Percentiles rank a stretch among this genome's conserved stretches.
Conservation (phyloP, 345 rosid genomes). For the Hypericum perforatum region DNA sequence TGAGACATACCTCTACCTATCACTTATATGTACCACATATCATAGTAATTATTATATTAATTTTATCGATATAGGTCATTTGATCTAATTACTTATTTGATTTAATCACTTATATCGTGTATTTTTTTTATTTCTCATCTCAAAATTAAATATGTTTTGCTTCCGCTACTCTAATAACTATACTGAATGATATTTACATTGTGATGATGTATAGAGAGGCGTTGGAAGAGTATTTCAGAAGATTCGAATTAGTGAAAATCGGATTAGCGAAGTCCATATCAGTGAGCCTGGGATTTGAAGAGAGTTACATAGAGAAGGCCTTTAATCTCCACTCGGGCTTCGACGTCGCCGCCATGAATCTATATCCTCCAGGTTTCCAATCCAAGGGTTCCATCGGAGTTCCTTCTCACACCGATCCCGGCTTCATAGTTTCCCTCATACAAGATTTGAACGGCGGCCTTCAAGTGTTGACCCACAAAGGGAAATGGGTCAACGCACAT, state of each 20-base stretch:
- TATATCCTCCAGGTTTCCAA: conserved; percentile 17
- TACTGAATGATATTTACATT: too few species aligned
- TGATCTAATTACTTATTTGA: too few species aligned
- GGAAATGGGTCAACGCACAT: conserved; percentile 16
- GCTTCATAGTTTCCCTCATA: conserved; percentile 10
- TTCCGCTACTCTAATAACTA: too few species aligned
- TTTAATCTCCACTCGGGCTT: conserved; percentile 17
- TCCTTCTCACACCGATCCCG: conserved; percentile 24
- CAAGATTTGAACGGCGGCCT: conserved; percentile 26
- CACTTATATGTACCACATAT: too few species aligned
- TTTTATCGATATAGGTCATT: too few species aligned
- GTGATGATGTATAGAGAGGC: conserved; percentile 10
- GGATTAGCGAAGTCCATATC: conserved; percentile 23
- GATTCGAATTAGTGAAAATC: conserved; percentile 11
- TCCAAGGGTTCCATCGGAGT: conserved; percentile 17
- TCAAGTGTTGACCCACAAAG: conserved; percentile 13
- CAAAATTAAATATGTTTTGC: too few species aligned
- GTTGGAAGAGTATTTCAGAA: conserved; percentile 13
- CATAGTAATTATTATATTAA: too few species aligned
- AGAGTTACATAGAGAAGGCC: conserved; percentile 16
- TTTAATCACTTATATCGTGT: too few species aligned
- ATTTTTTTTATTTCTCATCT: too few species aligned
- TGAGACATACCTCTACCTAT: too few species aligned
- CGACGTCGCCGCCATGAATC: conserved; percentile 22
- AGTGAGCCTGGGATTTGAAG: conserved; percentile 16